Base-by-base conservation (phyloP, 2,329 filamentous ascomycete species). In the Arthrinium puccinioides region DNA sequence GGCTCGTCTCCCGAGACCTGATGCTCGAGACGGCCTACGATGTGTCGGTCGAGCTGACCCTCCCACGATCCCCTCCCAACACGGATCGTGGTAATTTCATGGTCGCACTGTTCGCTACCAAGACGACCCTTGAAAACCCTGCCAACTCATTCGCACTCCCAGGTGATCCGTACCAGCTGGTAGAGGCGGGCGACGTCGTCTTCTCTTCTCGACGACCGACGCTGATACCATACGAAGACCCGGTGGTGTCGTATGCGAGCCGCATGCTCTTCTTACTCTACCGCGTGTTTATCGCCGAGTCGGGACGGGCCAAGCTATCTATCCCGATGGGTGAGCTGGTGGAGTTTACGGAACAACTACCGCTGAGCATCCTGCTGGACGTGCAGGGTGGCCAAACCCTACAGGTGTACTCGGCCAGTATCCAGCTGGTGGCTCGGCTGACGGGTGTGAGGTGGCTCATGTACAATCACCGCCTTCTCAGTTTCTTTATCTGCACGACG, bases 51-150 rank as follows among this genome's bases (percentile, higher is more conserved):
- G 69, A 77, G 16, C 70, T 98, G 21, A 73, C 76, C 4, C 69
- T 98, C 44, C 92, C 92, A 14, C 79, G 82, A 27, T 92, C 87
- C 3, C 79, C 78, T 0, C 62, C 71, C 2, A 98, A 98, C 52
- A 63, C 84, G 16, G 74, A 74, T 3, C 74, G 76, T 11, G 92
- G 92, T 20, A 97, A 97, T 63, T 97, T 96, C 69, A 98, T 98
- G 92, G 67, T 97, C 14, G 82, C 85, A 32, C 65, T 95, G 13
- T 74, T 79, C 42, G 74, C 95, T 36, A 71, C 85, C 34, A 70
- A 70, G 19, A 62, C 63, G 18, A 58, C 61, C 18, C 60, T 62
- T 8, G 56, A 50, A 4, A 59, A 55, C 38, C 43, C 54, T 9
- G 36, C 51, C 48, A 20, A 55, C 9, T 41, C 44, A n/a, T 46